Conservation (phyloP, 495 filamentous ascomycete species). For the Podospora anserina region DNA sequence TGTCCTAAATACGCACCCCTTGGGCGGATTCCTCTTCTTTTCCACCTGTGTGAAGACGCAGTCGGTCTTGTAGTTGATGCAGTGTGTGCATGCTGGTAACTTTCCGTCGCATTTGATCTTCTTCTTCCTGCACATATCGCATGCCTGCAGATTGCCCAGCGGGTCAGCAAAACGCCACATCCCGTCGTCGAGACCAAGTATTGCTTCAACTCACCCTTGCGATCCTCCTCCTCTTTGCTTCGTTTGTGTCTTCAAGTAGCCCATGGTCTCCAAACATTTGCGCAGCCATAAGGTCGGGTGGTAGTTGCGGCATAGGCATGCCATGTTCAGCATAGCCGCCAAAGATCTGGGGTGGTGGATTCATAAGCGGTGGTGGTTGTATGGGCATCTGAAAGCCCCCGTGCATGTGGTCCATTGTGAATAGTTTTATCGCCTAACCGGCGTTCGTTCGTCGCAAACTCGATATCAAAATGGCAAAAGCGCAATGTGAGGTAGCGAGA, state of each 20-base stretch:
- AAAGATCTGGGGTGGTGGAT: slow-evolving; percentile 69
- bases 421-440: slow-evolving; percentile 14
- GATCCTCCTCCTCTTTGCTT: slow-evolving; percentile 90
- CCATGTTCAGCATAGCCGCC: slow-evolving; percentile 59
- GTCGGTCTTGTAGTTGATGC: slow-evolving; percentile 96
- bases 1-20: slow-evolving; percentile 61
- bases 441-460: slow-evolving; percentile 4
- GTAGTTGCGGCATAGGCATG: slow-evolving; percentile 50
- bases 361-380: slow-evolving; percentile 56
- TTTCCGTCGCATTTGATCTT: slow-evolving; percentile 99
- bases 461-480: neutral
- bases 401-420: slow-evolving; percentile 48
- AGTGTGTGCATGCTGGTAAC: slow-evolving; percentile 91
- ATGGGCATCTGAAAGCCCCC: slow-evolving; percentile 51
- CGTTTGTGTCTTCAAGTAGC: slow-evolving; percentile 65
- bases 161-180: slow-evolving; percentile 26
- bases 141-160: slow-evolving; percentile 58
- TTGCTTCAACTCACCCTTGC: slow-evolving; percentile 62
- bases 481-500: neutral
- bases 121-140: slow-evolving; percentile 99
- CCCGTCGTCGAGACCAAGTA: neutral
- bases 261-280: slow-evolving; percentile 60
- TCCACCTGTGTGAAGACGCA: slow-evolving; percentile 97
- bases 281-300: slow-evolving; percentile 52
- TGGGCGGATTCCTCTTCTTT: slow-evolving; percentile 97